Base-by-base conservation (phyloP, 805 yeast genomes). In the Candida andamanensis region DNA sequence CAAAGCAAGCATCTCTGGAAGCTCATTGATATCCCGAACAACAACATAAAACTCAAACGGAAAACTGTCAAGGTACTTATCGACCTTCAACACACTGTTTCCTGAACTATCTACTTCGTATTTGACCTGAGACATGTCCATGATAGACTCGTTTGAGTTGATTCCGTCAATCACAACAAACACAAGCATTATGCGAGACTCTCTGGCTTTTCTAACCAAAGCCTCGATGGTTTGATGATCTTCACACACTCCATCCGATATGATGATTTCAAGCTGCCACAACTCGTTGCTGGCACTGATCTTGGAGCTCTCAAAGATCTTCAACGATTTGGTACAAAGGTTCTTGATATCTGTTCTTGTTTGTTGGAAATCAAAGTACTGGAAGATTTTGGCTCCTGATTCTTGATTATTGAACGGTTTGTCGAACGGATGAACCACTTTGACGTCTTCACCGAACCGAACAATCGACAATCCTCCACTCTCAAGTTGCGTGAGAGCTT, bases 31-130 rank as follows among this genome's bases (percentile, higher is more conserved):
- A 50, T 90, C 78, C 46, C 84, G 79, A 16, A 92, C 97, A 44
- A 94, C 90, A 37, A 90, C 96, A 52, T 90, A 92, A 54, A 83
- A 92, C 53, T 92, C 97, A 59, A 92, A 92, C 46, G 99, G 97
- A 79, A 92, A 92, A 17, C 84, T 74, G 47, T 90, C 96, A 56
- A 92, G 71, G 50, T 92, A 92, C 46, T 80, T 84, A 38, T 77
- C 80, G 37, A 92, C 92, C 52, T 80, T 72, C 41, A 94, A 63
- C 27, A 74, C 73, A 76, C 77, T 70, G 36, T 72, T 73, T 3
- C 97, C 97, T 10, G 59, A 67, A 8, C 57, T 45, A 52, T 81
- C 90, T 3, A 80, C 68, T n/a, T 70, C 72, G 49, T 89, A 92
- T 39, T 72, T 77, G 17, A 89, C 98, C 62, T 90, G 97, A 33